phyloP scores from a whole-genome alignment of 352 stramenopile genomes.

The Phytopythium chamaehyphon region DNA sequence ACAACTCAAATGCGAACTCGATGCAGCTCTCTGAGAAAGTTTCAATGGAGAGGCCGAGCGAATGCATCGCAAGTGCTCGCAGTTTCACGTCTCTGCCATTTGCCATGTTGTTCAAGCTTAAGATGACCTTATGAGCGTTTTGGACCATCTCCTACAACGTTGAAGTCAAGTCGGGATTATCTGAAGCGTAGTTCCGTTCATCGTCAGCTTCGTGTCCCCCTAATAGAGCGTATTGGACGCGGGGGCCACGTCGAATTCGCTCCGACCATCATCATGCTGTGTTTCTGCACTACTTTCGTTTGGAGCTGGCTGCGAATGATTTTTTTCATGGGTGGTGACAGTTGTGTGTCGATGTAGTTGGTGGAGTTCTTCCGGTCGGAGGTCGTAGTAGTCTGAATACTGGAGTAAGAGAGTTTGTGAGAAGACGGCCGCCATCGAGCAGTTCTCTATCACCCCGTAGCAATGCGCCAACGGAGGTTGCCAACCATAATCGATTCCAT shows the following conservation, averaged over 20 bases:
- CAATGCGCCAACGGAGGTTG: no score
- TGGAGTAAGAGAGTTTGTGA: slow-evolving; percentile 7
- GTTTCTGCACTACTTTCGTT: slow-evolving; percentile 16
- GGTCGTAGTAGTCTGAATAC: slow-evolving; percentile 13
- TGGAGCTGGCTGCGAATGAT: slow-evolving; percentile 1
- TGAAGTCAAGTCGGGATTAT: slow-evolving; percentile 11
- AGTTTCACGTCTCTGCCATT: slow-evolving; percentile 17
- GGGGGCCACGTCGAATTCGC: slow-evolving; percentile 10
- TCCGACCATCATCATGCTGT: slow-evolving; percentile 13
- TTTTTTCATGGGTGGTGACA: slow-evolving; percentile 14
- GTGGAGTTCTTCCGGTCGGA: slow-evolving; percentile 14
- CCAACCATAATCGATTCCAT: no score
- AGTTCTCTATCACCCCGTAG: no score
- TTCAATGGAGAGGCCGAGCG: neutral
- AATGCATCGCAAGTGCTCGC: slow-evolving; percentile 8
- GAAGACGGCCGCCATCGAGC: no score
- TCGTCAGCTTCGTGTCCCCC: slow-evolving; percentile 16
- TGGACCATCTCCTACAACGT: slow-evolving; percentile 14
- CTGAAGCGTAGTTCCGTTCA: slow-evolving; percentile 19
- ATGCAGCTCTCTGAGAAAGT: neutral
- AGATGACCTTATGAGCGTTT: slow-evolving; percentile 14
- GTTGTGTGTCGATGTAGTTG: slow-evolving; percentile 9
- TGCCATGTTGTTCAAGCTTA: slow-evolving; percentile 15
- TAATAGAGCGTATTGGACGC: slow-evolving; percentile 20
- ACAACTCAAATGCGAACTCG: no score